Conservation (phyloP, 768 basidiomycete genomes). For the Leccinum variicolor region DNA sequence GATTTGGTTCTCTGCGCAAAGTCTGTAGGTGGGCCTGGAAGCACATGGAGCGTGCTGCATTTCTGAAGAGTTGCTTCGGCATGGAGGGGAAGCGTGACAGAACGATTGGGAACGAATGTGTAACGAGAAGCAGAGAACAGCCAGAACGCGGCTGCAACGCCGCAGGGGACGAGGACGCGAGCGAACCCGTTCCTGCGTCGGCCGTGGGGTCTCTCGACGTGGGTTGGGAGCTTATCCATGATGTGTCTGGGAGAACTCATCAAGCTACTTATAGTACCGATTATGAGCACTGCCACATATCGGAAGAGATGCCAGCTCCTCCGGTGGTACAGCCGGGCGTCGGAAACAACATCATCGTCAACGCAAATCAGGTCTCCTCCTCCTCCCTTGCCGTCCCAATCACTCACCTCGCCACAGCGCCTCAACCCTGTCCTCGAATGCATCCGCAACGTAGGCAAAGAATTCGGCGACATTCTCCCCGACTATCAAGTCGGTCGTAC, state of each 20-base stretch:
- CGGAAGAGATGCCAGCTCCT: slow-evolving; percentile 26
- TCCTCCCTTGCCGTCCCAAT: neutral
- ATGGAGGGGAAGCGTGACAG: slow-evolving; percentile 27
- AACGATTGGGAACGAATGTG: slow-evolving; percentile 2
- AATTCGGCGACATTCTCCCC: slow-evolving; percentile 89
- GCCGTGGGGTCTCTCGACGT: slow-evolving; percentile 12
- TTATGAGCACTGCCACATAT: neutral
- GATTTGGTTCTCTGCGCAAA: slow-evolving; percentile 34
- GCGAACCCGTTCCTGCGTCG: slow-evolving; percentile 11
- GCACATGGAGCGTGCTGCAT: slow-evolving; percentile 33
- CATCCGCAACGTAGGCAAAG: slow-evolving; percentile 87
- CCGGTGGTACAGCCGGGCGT: slow-evolving; percentile 64
- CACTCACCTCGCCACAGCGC: slow-evolving; percentile 44
- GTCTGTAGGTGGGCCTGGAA: slow-evolving; percentile 36
- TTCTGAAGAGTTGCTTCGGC: slow-evolving; percentile 29
- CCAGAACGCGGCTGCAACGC: slow-evolving; percentile 12
- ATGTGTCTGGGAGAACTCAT: neutral
- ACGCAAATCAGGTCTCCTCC: slow-evolving; percentile 50
- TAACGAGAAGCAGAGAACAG: slow-evolving; percentile 18
- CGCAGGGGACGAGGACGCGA: slow-evolving; percentile 19
- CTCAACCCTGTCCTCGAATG: slow-evolving; percentile 86
- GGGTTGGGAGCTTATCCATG: slow-evolving; percentile 29
- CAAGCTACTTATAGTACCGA: neutral
- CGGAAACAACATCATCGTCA: slow-evolving; percentile 64
- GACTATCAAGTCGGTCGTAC: slow-evolving; percentile 97